Conservation (phyloP, 768 basidiomycete genomes). For the Gautieria morchelliformis region DNA sequence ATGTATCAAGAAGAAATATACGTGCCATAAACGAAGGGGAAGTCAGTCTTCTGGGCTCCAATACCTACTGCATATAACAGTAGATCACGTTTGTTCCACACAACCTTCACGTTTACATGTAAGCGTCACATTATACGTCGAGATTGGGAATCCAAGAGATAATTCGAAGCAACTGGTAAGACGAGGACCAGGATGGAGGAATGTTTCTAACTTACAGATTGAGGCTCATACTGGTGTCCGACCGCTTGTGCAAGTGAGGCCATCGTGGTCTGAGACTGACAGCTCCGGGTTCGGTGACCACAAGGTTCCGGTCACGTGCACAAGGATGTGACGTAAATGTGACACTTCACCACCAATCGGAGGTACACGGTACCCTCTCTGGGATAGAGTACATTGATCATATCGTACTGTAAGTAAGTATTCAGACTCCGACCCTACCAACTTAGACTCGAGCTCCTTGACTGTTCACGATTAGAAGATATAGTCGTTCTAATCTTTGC, state of each 20-base stretch:
- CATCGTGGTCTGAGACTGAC: slow-evolving; percentile 25
- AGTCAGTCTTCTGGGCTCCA: slow-evolving; percentile 70
- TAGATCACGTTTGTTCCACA: slow-evolving; percentile 80
- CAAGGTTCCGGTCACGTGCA: too few species aligned
- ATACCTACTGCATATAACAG: slow-evolving; percentile 73
- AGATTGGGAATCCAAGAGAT: not conserved
- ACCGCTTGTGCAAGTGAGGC: slow-evolving; percentile 53
- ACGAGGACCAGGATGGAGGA: not conserved
- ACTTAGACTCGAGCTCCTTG: too few species aligned
- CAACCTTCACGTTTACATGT: slow-evolving; percentile 36
- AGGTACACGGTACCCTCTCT: too few species aligned
- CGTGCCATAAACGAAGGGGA: slow-evolving; percentile 62
- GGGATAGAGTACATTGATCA: too few species aligned
- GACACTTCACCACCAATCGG: too few species aligned
- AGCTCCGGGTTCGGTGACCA: not conserved
- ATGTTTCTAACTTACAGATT: slow-evolving; percentile 36
- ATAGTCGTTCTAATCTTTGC: too few species aligned
- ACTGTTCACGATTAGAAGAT: too few species aligned
- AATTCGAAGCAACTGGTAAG: not conserved
- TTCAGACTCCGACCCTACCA: too few species aligned
- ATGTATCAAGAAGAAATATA: not conserved
- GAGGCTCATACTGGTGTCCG: slow-evolving; percentile 42
- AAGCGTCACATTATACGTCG: not conserved
- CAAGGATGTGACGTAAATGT: too few species aligned
- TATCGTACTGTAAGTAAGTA: too few species aligned